Base-by-base conservation (phyloP, 2,329 filamentous ascomycete genomes). In the Trichothecium sympodiale region DNA sequence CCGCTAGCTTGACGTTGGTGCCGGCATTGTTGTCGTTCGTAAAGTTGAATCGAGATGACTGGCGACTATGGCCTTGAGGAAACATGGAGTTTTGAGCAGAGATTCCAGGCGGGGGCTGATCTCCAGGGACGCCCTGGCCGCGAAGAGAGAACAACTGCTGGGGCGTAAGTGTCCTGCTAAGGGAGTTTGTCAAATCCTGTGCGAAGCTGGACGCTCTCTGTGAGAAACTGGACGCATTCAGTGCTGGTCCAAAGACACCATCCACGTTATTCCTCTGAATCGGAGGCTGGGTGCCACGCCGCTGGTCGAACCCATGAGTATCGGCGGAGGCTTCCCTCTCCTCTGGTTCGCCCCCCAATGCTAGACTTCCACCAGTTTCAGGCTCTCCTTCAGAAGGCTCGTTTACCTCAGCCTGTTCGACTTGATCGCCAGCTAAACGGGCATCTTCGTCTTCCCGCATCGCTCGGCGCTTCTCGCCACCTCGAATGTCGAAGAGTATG, bases 311-410 rank as follows among this genome's bases (percentile, higher is more conserved):
- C 32, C 56, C 53, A 46, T 70, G 63, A 28, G 59, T 59, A 34
- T 74, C 71, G 14, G 66, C 64, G 14, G 57, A 51, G 31, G 61
- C 59, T 16, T 85, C 80, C 42, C 74, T 70, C 45, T 94, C 86
- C 53, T 96, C 89, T 0, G 89, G 89, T 54, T 96, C 89, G 30
- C 89, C 89, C 38, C 89, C 89, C 14, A 96, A 69, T 39, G 93
- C 88, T 39, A 91, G 67, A 53, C 89, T 96, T 12, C 77, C 76
- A 31, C 83, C 84, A 45, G 83, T 83, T 56, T 91, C 87, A 2
- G 77, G 76, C 38, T 82, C 80, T 38, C 84, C 85, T 43, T 94
- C 87, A 0, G 69, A 69, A 4, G 60, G 53, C 32, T 69, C 67
- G 5, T 54, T 52, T 3, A 52, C 52, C 17, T 71, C 69, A 2